phyloP scores from a whole-genome alignment of 257 asterid genomes.

The Gynochthodes officinalis region DNA sequence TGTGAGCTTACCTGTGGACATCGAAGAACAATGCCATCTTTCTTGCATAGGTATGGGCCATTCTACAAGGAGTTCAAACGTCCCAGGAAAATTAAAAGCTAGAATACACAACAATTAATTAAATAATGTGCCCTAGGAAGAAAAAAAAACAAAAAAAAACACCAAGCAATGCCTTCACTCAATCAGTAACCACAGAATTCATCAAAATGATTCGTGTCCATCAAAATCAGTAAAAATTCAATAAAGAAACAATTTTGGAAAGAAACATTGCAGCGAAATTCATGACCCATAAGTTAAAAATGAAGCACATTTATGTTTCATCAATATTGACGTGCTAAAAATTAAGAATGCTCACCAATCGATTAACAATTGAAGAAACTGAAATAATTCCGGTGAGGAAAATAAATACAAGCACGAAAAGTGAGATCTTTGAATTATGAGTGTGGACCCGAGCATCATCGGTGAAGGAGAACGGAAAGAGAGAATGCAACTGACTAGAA shows the following conservation, averaged over 20 bases:
- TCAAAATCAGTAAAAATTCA: not conserved
- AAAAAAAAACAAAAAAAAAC: not conserved
- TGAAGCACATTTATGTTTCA: not conserved
- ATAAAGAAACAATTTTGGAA: not conserved
- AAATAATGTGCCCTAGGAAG: not conserved
- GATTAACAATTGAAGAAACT: constrained; percentile 52
- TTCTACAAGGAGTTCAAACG: constrained; percentile 53
- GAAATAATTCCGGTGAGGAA: constrained; percentile 43
- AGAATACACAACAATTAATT: not conserved
- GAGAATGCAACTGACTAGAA: constrained; percentile 29
- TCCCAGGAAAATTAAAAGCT: constrained; percentile 15
- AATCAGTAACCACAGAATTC: not conserved
- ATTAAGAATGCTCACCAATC: constrained; percentile 52
- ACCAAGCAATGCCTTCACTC: not conserved
- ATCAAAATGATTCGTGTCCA: not conserved
- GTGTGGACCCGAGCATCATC: constrained; percentile 66
- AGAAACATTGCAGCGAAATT: not conserved
- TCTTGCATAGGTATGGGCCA: constrained; percentile 86
- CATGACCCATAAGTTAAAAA: not conserved
- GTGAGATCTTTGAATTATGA: constrained; percentile 59
- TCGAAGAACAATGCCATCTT: constrained; percentile 86
- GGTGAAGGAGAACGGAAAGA: constrained; percentile 45
- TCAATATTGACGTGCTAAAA: not conserved
- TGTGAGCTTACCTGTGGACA: constrained; percentile 76
- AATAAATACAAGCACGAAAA: constrained; percentile 40